Evolutionary conservation across 2,329 filamentous ascomycete genomes (phyloP), one percentile per base, ranked within the genome.

Genomic region (Trichoderma sp.): DNA sequence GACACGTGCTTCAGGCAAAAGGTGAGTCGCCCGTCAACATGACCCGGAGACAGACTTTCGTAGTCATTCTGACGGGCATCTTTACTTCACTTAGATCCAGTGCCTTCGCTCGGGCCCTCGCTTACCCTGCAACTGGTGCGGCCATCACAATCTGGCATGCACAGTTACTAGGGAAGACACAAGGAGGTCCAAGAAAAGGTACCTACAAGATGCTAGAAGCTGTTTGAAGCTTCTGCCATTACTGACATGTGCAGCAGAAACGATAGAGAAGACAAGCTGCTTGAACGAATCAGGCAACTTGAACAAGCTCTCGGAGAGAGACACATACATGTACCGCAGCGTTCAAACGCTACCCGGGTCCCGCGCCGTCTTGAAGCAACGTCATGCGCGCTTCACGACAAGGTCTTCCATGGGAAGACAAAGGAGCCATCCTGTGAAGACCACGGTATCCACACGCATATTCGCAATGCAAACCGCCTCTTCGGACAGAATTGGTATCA

Each of bases 41-140:
- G n/a, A n/a, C n/a, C n/a, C n/a, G n/a, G n/a, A n/a, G n/a, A n/a
- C n/a, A n/a, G n/a, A n/a, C n/a, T n/a, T n/a, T n/a, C n/a, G n/a
- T n/a, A n/a, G n/a, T n/a, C n/a, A n/a, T n/a, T n/a, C n/a, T n/a
- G n/a, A n/a, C n/a, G n/a, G n/a, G n/a, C n/a, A n/a, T n/a, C n/a
- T n/a, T n/a, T n/a, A n/a, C n/a, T n/a, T n/a, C n/a, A n/a, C n/a
- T n/a, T n/a, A n/a, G n/a, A 60, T 60, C 1, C 9, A 60, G 28
- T 60, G 57, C 24, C 50, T 45, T 34, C 57, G 57, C 7, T 45
- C 57, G 9, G 45, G 34, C 7, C 57, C 57, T 26, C 30, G 28
- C 34, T 15, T 60, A 50, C 57, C 57, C 57, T 60, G 57, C 30
- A 60, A 60, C 24, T 60, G 57, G 57, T 60, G 57, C 14, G 51